phyloP scores from a whole-genome alignment of 768 basidiomycete species.

The Ramaria rubella region DNA sequence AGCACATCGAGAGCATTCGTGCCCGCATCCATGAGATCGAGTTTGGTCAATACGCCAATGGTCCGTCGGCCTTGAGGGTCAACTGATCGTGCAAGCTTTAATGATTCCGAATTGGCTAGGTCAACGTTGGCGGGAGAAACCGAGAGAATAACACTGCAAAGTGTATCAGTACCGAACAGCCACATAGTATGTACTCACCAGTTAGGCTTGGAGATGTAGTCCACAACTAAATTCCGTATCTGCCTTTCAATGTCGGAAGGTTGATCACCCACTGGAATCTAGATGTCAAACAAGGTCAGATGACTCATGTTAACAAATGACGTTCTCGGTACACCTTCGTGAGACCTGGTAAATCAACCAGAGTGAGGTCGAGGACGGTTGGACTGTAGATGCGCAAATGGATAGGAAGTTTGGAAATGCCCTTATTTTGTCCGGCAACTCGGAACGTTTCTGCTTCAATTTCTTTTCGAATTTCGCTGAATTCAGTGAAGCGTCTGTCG shows the following conservation, averaged over 20 bases:
- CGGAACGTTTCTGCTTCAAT: constrained; percentile 97
- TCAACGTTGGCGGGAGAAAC: constrained; percentile 98
- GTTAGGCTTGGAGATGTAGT: constrained; percentile 95
- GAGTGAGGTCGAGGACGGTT: constrained; percentile 87
- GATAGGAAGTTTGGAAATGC: constrained; percentile 93
- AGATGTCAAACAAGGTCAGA: constrained; percentile 3
- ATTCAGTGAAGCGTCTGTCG: constrained; percentile 96
- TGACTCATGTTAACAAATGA: no score
- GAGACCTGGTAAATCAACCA: constrained; percentile 94
- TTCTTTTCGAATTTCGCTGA: constrained; percentile 87
- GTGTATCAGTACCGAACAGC: background rate
- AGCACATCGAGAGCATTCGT: constrained; percentile 96
- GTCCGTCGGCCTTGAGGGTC: constrained; percentile 96
- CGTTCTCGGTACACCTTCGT: no score
- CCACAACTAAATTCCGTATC: constrained; percentile 88
- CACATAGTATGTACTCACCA: constrained; percentile 45
- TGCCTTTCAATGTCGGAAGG: constrained; percentile 97
- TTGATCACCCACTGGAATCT: constrained; percentile 96
- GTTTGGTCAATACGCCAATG: constrained; percentile 93
- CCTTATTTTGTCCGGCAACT: constrained; percentile 98
- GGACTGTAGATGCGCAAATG: constrained; percentile 94
- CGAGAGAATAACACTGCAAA: constrained; percentile 80
- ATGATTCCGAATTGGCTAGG: constrained; percentile 95
- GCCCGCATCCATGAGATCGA: constrained; percentile 98
- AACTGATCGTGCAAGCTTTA: constrained; percentile 92